Conservation (phyloP, 1,284 basidiomycete genomes). For the Ustilago esculenta region DNA sequence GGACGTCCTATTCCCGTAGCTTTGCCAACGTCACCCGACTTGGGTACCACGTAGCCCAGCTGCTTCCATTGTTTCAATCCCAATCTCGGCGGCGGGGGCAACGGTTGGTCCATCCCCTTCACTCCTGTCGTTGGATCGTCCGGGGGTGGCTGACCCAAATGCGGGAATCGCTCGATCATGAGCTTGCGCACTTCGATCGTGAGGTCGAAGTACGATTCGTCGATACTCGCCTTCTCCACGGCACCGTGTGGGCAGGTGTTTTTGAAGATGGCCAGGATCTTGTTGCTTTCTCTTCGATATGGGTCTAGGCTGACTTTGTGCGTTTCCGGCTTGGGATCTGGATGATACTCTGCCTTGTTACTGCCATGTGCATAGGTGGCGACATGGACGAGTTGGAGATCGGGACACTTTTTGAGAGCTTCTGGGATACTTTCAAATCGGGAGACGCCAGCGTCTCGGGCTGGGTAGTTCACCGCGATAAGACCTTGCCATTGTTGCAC, state of each 20-base stretch:
- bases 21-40: slow-evolving; percentile 69
- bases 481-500: slow-evolving; percentile 87
- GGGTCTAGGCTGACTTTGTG: slow-evolving; percentile 97
- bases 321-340: slow-evolving; percentile 80
- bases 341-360: slow-evolving; percentile 85
- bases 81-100: slow-evolving; percentile 78
- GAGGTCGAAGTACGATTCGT: slow-evolving; percentile 69
- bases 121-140: slow-evolving; percentile 24
- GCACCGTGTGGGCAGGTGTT: slow-evolving; percentile 77
- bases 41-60: slow-evolving; percentile 78
- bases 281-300: slow-evolving; percentile 88
- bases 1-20: slow-evolving; percentile 55
- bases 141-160: slow-evolving; percentile 71
- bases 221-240: slow-evolving; percentile 72
- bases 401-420: slow-evolving; percentile 82
- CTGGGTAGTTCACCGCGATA: slow-evolving; percentile 96
- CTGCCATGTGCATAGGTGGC: slow-evolving; percentile 75
- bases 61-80: slow-evolving; percentile 74
- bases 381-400: slow-evolving; percentile 87
- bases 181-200: slow-evolving; percentile 63
- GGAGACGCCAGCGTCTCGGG: slow-evolving; percentile 87
- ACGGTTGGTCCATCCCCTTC: slow-evolving; percentile 78
- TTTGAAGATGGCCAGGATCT: slow-evolving; percentile 87
- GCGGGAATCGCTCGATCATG: slow-evolving; percentile 71
- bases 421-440: slow-evolving; percentile 68